Base-by-base conservation (phyloP, 179 eudicot species). In the Patellifolia procumbens region DNA sequence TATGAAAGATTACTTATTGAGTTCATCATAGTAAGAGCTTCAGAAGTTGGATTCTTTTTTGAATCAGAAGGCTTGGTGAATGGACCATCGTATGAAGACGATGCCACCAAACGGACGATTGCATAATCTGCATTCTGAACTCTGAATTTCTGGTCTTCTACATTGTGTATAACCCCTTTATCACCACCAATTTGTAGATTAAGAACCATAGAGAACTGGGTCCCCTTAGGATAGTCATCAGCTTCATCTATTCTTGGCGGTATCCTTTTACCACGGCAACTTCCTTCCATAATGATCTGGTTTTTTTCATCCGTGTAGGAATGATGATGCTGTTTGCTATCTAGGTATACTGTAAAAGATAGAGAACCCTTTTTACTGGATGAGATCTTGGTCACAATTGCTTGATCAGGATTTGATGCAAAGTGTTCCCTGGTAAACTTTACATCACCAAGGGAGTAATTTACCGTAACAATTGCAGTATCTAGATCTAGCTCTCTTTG, bases 331-430 rank as follows among this genome's bases (percentile, higher is more conserved):
- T 88, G 31, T 79, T 91, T 80, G 88, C 97, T 90, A 82, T 85
- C 92, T 34, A 91, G 75, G 76, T 79, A 88, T 15, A 85, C 90
- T 5, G 87, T 88, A 74, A 93, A 91, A 49, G 91, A 86, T 26
- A 93, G 81, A 39, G 90, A 81, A 5, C 90, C 90, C 0, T 88
- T 70, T 80, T 89, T 84, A 78, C 82, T 88, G 60, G 85, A 87
- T 60, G 97, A 81, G 72, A 93, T 85, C 83, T 82, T 92, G 61
- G 90, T 81, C 68, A 79, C 95, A 11, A 93, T 87, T 42, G 87
- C 97, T 83, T 92, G 89, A 85, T 93, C 92, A 3, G 95, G 95
- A 74, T 89, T 82, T 34, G 98, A 91, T 64, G 86, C 89, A 76
- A 93, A 93, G 76, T 92, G 89, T 64, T 93, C 87, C 79, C 98